Conservation (phyloP, 1,284 basidiomycete species). For the Tausonia pullulans region DNA sequence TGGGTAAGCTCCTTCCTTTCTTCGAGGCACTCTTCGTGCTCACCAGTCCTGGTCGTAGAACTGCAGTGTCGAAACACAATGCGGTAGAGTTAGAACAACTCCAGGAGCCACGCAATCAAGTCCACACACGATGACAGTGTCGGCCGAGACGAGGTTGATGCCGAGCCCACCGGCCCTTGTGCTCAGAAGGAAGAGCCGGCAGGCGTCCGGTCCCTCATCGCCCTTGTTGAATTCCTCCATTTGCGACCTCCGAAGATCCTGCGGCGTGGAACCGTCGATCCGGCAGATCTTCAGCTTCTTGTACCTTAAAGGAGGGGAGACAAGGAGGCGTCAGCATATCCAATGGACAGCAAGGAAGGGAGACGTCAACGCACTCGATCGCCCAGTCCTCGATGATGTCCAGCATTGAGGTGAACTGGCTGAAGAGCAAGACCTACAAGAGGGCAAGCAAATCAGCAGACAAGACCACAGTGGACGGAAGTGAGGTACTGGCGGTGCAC, state of each 20-base stretch:
- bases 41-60: background rate
- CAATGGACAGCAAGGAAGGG: too few species aligned
- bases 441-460: background rate
- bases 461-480: background rate
- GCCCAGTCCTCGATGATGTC: conserved; percentile 94
- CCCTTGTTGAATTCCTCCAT: conserved; percentile 75
- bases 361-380: conserved; percentile 33
- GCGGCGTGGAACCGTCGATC: conserved; percentile 75
- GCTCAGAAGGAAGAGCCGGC: conserved; percentile 75
- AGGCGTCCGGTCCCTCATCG: conserved; percentile 53
- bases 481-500: conserved; percentile 26
- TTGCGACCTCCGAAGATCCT: conserved; percentile 66
- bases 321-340: too few species aligned
- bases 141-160: conserved; percentile 84
- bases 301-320: conserved; percentile 27
- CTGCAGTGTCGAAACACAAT: too few species aligned
- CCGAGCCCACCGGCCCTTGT: conserved; percentile 83
- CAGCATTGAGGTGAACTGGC: conserved; percentile 91
- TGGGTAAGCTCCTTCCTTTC: background rate
- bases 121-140: conserved; percentile 85
- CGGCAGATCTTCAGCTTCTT: conserved; percentile 75
- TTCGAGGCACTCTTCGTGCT: background rate
- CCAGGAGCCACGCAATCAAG: background rate
- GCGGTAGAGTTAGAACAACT: background rate
- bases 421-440: conserved; percentile 57